Base-by-base conservation (phyloP, 106 monocot genomes). In the Platanthera zijinensis region DNA sequence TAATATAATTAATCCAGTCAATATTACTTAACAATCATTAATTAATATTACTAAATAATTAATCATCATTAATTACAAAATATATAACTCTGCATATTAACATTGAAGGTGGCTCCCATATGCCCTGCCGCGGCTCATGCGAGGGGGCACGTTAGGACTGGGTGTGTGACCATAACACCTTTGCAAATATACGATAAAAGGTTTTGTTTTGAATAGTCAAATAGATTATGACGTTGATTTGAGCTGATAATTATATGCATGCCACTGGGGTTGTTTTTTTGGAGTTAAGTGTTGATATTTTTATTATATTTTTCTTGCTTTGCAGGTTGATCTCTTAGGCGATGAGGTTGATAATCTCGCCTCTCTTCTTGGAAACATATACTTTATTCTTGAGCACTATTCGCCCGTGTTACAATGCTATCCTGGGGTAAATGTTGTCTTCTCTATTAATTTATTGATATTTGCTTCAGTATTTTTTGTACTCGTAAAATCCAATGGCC, bases 281-380 rank as follows among this genome's bases (percentile, higher is more conserved):
- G 46, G 8, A 3, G 1, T 39, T 71, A n/a, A 71, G 13, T 71
- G 48, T 48, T 71, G 45, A 48, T 48, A 48, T 5, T 48, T 17
- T 10, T 48, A 8, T 82, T 47, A 7, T 47, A 73, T 78, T 66
- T 30, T 83, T 9, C 45, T 68, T 79, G 10, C 46, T 61, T 75
- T 13, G 25, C 87, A 96, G 96, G 96, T 96, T 75, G 96, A 96
- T 89, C 83, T 93, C 7, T 83, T 96, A 51, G 96, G 89, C 11
- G 90, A 96, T 82, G 93, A 96, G 77, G 96, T 93, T 79, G 96
- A 96, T 76, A 78, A 78, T 64, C 88, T 93, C 7, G 62, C 80
- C 13, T 76, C 73, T 82, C 77, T 96, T 87, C 90, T 96, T 82
- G 79, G 84, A 46, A 96, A 85, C 77, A 82, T 90, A 71, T 89